phyloP scores from a whole-genome alignment of 768 basidiomycete genomes.

The Termitomyces sp. region DNA sequence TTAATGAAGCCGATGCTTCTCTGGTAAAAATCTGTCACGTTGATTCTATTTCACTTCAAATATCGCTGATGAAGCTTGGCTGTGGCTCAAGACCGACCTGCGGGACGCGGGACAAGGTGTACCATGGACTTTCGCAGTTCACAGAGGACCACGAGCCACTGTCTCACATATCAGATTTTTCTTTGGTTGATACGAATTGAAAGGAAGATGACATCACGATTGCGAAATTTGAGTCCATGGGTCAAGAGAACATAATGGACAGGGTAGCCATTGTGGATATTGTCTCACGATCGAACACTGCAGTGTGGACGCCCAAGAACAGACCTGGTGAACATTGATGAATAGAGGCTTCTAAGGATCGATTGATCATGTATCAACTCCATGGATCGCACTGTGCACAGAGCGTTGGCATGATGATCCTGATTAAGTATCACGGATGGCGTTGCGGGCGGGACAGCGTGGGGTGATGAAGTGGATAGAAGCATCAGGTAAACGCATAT shows the following conservation, averaged over 20 bases:
- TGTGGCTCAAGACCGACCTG: neutral
- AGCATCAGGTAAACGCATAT: neutral
- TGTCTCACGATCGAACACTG: neutral
- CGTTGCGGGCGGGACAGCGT: neutral
- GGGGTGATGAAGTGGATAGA: constrained; percentile 1
- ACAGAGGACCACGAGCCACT: neutral
- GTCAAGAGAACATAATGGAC: neutral
- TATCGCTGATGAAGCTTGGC: no score
- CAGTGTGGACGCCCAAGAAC: neutral
- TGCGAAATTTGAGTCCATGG: neutral
- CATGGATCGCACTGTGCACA: neutral
- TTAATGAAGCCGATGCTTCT: neutral
- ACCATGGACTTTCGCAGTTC: neutral
- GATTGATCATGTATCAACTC: neutral
- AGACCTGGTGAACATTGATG: neutral
- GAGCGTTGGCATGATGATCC: neutral
- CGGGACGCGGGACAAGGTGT: no score
- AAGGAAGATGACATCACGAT: neutral
- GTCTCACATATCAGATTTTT: neutral
- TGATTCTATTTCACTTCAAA: neutral
- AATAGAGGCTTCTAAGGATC: neutral
- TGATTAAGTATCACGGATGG: neutral
- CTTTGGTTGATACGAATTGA: no score
- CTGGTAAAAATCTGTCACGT: neutral
- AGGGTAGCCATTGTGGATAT: neutral